Evolutionary conservation across 2,329 filamentous ascomycete species (phyloP).

Genomic region (Ophiostoma sp.): DNA sequence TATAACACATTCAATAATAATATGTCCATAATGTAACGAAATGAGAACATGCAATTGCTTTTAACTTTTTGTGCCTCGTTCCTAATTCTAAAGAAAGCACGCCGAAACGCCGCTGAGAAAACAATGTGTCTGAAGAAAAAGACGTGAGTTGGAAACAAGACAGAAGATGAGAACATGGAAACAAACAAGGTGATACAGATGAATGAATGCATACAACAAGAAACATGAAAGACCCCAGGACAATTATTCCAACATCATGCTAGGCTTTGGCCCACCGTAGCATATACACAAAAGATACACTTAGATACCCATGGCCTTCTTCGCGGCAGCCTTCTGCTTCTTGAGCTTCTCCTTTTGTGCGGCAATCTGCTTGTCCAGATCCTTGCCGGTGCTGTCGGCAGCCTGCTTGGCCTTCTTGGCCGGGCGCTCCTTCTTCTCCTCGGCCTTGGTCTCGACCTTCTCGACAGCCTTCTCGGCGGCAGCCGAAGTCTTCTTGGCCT

Average conservation of each 20-base stretch:
- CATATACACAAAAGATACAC: neutral
- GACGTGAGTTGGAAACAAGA: neutral
- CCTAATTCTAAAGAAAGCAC: conserved; percentile 19
- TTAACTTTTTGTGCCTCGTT: conserved; percentile 15
- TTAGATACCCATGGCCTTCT: conserved; percentile 31
- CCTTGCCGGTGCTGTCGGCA: conserved; percentile 46
- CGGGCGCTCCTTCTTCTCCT: conserved; percentile 35
- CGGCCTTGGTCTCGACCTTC: conserved; percentile 39
- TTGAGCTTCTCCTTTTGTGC: conserved; percentile 53
- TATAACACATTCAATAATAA: conserved; percentile 15
- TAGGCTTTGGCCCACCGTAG: neutral
- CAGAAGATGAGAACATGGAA: neutral
- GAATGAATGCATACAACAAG: neutral
- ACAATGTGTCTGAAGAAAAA: conserved; percentile 10
- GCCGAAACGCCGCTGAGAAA: conserved; percentile 13
- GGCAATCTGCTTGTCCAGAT: conserved; percentile 55
- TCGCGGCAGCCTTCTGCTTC: conserved; percentile 55
- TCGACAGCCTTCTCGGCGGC: conserved; percentile 51
- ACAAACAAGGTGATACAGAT: conserved; percentile 14
- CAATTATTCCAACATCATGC: neutral
- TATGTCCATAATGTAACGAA: neutral
- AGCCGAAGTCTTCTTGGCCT: conserved; percentile 41
- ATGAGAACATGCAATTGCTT: conserved; percentile 18
- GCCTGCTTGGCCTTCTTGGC: conserved; percentile 40
- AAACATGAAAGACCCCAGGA: neutral